Conservation (phyloP, 148 eudicot species). For the Spergularia bocconei region DNA sequence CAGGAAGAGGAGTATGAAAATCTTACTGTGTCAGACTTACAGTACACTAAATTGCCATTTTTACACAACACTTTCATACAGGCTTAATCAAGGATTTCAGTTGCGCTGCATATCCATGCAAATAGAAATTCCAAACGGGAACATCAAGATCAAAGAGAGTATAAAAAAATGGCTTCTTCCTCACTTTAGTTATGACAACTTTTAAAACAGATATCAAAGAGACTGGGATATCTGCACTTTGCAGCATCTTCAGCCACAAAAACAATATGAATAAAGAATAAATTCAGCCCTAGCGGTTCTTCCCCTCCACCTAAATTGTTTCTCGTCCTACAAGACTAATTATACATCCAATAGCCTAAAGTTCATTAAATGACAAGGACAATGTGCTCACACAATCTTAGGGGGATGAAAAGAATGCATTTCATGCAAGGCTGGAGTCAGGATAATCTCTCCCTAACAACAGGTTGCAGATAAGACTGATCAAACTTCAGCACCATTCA, state of each 20-base stretch:
- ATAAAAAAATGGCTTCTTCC: not conserved
- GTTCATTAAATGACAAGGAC: conserved; percentile 3
- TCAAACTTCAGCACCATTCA: not conserved
- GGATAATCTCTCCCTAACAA: not conserved
- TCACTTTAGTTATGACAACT: not conserved
- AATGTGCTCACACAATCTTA: not conserved
- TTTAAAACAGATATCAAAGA: not conserved
- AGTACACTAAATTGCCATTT: too few relatives aligned
- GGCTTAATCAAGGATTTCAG: too few relatives aligned
- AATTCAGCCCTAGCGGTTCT: not conserved
- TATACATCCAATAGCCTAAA: not conserved
- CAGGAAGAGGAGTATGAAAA: too few relatives aligned
- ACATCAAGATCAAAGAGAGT: not conserved
- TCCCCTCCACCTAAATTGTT: conserved; percentile 1
- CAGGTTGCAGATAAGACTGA: not conserved
- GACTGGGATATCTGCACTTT: not conserved
- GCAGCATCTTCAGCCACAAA: not conserved
- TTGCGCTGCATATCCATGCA: not conserved
- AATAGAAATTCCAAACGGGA: not conserved
- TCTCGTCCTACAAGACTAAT: not conserved
- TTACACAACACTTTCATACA: too few relatives aligned
- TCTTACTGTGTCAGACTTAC: too few relatives aligned
- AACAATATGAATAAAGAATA: too few relatives aligned
- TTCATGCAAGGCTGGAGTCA: not conserved
- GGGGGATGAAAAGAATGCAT: not conserved